Base-by-base conservation (phyloP, 2,329 filamentous ascomycete species). In the Dichotomopilus funicola region DNA sequence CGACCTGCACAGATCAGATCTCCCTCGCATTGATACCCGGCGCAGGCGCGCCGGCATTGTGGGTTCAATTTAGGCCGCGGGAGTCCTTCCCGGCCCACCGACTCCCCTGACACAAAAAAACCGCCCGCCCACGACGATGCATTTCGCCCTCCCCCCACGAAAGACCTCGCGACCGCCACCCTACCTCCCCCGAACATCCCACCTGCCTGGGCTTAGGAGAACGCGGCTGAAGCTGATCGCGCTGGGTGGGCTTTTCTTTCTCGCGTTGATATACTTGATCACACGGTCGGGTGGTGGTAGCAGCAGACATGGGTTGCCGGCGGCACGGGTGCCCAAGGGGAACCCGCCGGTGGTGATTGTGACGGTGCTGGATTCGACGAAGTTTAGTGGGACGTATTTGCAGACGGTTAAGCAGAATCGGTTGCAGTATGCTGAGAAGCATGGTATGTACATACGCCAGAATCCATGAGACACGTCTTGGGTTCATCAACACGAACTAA, bases 101-200 rank as follows among this genome's bases (percentile, higher is more conserved):
- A 9, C 46, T 12, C 37, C 10, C 43, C 9, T 27, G 3, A 27
- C 2, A 27, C 2, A 27, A 27, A 27, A 27, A 27, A 27, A 27
- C 19, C 19, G 19, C 19, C 19, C 19, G 19, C 19, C 19, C 19
- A 27, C 19, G 19, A 51, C 54, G 64, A 94, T 96, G 90, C 91
- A 96, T 71, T 91, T 92, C 78, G 90, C 91, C 61, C 85, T 95
- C 65, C 91, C 91, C 54, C 83, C 89, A 66, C 87, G 91, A 71
- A 95, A 92, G 74, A 84, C 81, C 67, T 92, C 88, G 62, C 84
- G 87, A 67, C 83, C 87, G 62, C 82, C 85, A 62, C 85, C 86
- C 35, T 92, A 89, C 72, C 78, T 79, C 61, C 77, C 81, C 48
- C 79, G 83, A 66, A 78, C 80, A 61, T 74, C 83, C 66, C 73